Evolutionary conservation across 176 grass and related monocot species (phyloP).

Genomic region (Rhynchospora tenuis): DNA sequence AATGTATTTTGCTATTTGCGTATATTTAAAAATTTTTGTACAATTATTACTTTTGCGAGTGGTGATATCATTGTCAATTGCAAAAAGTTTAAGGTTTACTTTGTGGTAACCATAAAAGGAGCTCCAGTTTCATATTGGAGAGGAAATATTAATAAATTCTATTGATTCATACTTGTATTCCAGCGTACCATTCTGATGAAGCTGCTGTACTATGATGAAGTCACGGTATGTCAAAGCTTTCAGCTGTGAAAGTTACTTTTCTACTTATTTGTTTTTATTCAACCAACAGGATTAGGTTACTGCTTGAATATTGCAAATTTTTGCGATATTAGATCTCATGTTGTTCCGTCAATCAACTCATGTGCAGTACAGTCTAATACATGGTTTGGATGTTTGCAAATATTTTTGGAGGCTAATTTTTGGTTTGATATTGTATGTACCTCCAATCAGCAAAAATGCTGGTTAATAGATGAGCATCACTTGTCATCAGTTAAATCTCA

Average conservation of each 20-base stretch:
- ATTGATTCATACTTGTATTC: constrained; percentile 19
- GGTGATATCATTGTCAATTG: neutral
- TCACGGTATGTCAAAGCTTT: constrained; percentile 50
- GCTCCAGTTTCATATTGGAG: neutral
- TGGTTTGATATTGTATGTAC: neutral
- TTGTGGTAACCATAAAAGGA: neutral
- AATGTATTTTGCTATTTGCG: neutral
- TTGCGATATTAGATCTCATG: constrained; percentile 11
- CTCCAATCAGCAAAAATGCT: neutral
- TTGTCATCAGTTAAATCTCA: neutral
- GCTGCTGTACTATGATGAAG: constrained; percentile 85
- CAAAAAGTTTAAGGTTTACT: neutral
- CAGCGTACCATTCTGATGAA: constrained; percentile 98
- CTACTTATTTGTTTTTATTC: constrained; percentile 7
- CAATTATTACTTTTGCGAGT: constrained; percentile 19
- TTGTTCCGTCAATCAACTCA: neutral
- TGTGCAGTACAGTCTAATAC: neutral
- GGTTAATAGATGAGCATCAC: neutral
- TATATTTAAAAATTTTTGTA: constrained; percentile 18
- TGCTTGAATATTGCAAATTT: neutral
- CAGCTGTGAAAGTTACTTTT: neutral
- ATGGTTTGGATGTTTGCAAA: neutral
- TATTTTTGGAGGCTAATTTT: neutral
- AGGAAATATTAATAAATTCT: constrained; percentile 19
- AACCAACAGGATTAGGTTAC: neutral